Base-by-base conservation (phyloP, 176 grass and related monocot species). In the Luzula sylvatica region DNA sequence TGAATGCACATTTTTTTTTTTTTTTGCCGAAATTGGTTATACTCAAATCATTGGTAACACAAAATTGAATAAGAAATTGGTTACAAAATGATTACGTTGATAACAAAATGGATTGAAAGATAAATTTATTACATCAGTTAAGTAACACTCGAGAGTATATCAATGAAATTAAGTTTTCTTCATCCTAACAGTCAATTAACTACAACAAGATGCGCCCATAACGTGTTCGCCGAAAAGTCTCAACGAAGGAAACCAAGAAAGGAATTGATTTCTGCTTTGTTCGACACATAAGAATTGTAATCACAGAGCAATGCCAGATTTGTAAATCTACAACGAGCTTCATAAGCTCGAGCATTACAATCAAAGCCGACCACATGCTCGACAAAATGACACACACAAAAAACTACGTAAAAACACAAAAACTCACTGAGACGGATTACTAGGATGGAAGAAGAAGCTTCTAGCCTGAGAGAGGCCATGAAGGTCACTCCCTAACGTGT, bases 141-240 rank as follows among this genome's bases (percentile, higher is more conserved):
- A n/a, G n/a, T n/a, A n/a, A n/a, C n/a, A n/a, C n/a, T n/a, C n/a
- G n/a, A n/a, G n/a, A n/a, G n/a, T 7, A n/a, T n/a, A 9, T 35
- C 9, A 35, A 7, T 35, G 30, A 7, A 35, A 35, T 4, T 4
- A 35, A 35, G 9, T n/a, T n/a, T n/a, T n/a, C n/a, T n/a, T n/a
- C n/a, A n/a, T n/a, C n/a, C n/a, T n/a, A 45, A 6, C 6, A 61
- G 8, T 15, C 38, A 43, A 60, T 20, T 23, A 26, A 25, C 27
- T 38, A 38, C 35, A 20, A 38, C 29, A 59, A 60, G 0, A 42
- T 6, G 6, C 20, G 35, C 8, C n/a, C 47, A 57, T 26, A 23
- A 82, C 58, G 13, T 21, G 60, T 29, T 87, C 27, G 70, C 82
- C 66, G 48, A 78, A 68, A 87, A 71, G 74, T 59, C 7, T 13